Base-by-base conservation (phyloP, 2,329 filamentous ascomycete genomes). In the Aspergillus sp. region DNA sequence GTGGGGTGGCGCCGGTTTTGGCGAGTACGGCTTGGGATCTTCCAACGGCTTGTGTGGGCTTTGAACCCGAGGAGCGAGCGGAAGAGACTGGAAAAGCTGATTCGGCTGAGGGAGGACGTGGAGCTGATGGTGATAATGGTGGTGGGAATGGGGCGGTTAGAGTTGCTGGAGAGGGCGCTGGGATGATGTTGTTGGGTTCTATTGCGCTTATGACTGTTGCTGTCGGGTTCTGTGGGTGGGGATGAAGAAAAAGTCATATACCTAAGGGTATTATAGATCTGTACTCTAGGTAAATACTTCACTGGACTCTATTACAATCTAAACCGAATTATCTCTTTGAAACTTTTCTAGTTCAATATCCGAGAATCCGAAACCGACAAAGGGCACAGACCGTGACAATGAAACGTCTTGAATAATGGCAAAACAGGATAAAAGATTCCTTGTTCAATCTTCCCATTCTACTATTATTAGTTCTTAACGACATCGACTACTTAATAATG, bases 31-130 rank as follows among this genome's bases (percentile, higher is more conserved):
- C 44, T 19, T 61, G 63, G 46, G 42, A 60, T 7, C 58, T 68
- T 13, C 61, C 61, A 7, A 65, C 61, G 3, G 58, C 51, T 5
- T 67, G 66, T 47, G 39, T 67, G n/a, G 53, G 51, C 4, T 66
- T 61, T 55, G 54, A 68, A 56, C 8, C 53, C 12, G 57, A 61
- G 9, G n/a, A 39, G 7, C 42, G 37, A 17, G 37, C 49, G 27
- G 9, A 30, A 4, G 27, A 30, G 17, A 49, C 46, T 8, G 19
- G 48, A n/a, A 19, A 12, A 9, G 17, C 19, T 15, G 49, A 11
- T 13, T 22, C 20, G 22, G 37, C 8, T 15, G 48, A 27, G n/a
- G 13, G 7, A 4, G 34, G 8, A 30, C 13, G 34, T 24, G 13
- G 12, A 7, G 5, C 24, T 51, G 57, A 42, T 42, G 39, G 22